These are phyloP conservation scores for Cladophialophora exuberans DNA, from an alignment of 2,329 filamentous ascomycete genomes.

Conservation along the genomic window DNA sequence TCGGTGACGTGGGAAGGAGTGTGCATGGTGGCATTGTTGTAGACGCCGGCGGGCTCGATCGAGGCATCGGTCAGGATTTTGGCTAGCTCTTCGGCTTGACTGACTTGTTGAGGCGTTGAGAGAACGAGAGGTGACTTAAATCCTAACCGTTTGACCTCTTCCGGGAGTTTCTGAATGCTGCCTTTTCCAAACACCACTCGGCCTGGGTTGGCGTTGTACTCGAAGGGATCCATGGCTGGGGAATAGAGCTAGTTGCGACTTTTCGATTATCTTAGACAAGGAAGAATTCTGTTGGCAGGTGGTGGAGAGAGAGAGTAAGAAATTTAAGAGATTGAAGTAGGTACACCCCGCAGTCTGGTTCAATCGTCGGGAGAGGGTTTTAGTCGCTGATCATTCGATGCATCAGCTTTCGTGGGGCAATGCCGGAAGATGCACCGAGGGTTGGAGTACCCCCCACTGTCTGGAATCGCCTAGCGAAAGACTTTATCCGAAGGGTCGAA, in stretches of 20 bases:
- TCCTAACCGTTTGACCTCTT: constrained; percentile 49
- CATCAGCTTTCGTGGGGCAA: constrained; percentile 23
- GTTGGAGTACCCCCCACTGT: constrained; percentile 3
- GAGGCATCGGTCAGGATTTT: constrained; percentile 45
- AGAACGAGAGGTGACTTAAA: constrained; percentile 58
- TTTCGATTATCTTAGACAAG: no score
- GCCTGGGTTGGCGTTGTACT: constrained; percentile 58
- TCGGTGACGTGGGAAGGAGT: constrained; percentile 63
- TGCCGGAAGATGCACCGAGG: constrained; percentile 21
- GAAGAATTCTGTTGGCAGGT: no score
- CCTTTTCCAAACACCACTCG: constrained; percentile 62
- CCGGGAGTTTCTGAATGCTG: constrained; percentile 53
- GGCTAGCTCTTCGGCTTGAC: constrained; percentile 51
- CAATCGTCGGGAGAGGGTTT: constrained; percentile 18
- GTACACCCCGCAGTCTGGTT: constrained; percentile 12
- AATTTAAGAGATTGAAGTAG: neutral
- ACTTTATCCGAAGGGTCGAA: constrained; percentile 11
- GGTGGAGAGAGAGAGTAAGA: neutral
- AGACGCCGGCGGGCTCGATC: constrained; percentile 53
- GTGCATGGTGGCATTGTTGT: constrained; percentile 64
- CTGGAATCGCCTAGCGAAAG: neutral
- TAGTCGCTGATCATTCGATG: neutral
- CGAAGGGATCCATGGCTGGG: constrained; percentile 55
- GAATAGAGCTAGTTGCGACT: neutral
- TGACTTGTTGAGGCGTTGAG: constrained; percentile 58